A percentile compares a stretch with the other conserved stretches of the same genome.
phyloP scores from a whole-genome alignment of 371 early-diverging fungal genomes.

The Mortierella sp. region DNA sequence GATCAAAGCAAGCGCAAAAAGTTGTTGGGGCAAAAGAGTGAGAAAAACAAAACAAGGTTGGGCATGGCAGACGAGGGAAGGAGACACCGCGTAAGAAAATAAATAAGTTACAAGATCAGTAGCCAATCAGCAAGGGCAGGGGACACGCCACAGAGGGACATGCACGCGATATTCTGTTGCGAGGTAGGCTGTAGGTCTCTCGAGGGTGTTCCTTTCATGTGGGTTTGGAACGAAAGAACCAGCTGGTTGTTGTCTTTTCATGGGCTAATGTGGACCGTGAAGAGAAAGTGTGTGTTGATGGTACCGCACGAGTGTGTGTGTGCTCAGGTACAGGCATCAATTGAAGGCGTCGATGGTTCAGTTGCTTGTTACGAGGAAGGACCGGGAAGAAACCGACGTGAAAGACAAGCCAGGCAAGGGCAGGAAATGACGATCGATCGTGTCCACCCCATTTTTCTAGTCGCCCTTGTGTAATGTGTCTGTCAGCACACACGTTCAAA shows the following conservation, averaged over 20 bases:
- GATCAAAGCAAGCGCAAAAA: not conserved
- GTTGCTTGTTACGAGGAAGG: not conserved
- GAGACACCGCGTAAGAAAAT: not conserved
- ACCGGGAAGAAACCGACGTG: not conserved
- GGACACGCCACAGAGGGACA: not conserved
- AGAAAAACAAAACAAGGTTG: conserved; percentile 13
- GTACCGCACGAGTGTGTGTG: not conserved
- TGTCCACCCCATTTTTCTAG: not conserved
- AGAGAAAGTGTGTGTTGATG: not conserved
- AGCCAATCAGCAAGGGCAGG: not conserved
- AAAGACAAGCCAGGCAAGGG: not conserved
- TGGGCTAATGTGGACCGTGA: not conserved
- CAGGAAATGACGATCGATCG: not conserved
- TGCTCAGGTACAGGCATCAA: not conserved
- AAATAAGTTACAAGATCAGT: not conserved
- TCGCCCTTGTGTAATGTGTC: not conserved
- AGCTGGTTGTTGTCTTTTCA: not conserved
- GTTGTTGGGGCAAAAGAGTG: conserved; percentile 13
- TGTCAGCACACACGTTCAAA: not conserved
- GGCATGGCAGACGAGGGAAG: not conserved
- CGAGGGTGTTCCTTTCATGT: not conserved
- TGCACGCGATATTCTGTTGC: conserved; percentile 3
- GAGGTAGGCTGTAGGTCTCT: not conserved
- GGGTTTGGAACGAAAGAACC: not conserved
- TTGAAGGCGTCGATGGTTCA: not conserved